Conservation (phyloP, 371 early-diverging fungal species). For the Saksenaea oblongispora region DNA sequence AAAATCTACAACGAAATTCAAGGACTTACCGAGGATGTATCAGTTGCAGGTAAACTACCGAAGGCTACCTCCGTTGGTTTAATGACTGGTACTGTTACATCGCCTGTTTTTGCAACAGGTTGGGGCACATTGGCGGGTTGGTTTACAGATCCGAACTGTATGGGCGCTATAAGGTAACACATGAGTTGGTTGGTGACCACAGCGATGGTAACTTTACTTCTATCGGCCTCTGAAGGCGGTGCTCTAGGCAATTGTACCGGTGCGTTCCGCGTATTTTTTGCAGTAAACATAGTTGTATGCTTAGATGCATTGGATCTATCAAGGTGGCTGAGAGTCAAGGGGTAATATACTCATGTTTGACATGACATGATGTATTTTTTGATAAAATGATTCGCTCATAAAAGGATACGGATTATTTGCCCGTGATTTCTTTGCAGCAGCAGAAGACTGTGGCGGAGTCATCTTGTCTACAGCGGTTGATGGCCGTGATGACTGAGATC, state of each 20-base stretch:
- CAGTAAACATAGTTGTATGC: conserved; percentile 10
- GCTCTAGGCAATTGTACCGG: conserved; percentile 48
- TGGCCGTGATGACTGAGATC: conserved; percentile 4
- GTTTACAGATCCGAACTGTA: conserved; percentile 62
- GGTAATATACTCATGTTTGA: conserved; percentile 1
- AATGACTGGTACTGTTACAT: conserved; percentile 18
- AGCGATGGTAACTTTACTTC: conserved; percentile 7
- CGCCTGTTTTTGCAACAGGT: conserved; percentile 18
- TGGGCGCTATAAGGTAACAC: conserved; percentile 27
- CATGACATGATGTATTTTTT: background rate
- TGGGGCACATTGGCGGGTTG: conserved; percentile 28
- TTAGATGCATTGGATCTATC: conserved; percentile 1
- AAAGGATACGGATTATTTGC: conserved; percentile 33
- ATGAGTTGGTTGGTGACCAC: background rate
- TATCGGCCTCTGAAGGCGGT: conserved; percentile 41
- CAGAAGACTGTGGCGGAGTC: conserved; percentile 32
- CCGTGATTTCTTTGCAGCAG: conserved; percentile 12
- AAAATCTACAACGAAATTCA: background rate
- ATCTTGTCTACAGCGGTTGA: conserved; percentile 17
- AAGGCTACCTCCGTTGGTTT: conserved; percentile 39
- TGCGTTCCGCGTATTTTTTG: conserved; percentile 20
- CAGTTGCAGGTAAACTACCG: conserved; percentile 47
- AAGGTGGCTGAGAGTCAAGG: background rate
- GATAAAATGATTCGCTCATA: background rate
- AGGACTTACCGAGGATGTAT: conserved; percentile 36